phyloP scores from a whole-genome alignment of 139 green algal genomes.

The Auxenochlorella pyrenoidosa region DNA sequence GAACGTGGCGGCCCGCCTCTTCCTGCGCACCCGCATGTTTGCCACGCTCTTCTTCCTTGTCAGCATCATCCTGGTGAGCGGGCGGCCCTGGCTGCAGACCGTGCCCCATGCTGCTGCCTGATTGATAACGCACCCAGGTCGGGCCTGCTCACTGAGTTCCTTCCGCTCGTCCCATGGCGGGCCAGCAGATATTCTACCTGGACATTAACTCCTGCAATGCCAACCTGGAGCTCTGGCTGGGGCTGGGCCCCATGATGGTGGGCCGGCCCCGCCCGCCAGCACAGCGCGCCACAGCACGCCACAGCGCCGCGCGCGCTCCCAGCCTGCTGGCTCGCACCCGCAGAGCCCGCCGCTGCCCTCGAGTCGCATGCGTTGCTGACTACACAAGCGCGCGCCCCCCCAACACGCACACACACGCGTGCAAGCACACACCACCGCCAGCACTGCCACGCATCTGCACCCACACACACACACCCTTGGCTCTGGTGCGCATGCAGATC shows the following conservation, averaged over 20 bases:
- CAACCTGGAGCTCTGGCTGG: conserved; percentile 11
- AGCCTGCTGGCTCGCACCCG: too few species aligned
- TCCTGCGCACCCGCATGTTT: conserved; percentile 4
- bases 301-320: too few species aligned
- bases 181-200: background rate
- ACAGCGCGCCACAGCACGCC: too few species aligned
- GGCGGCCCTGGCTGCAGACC: too few species aligned
- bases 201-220: conserved; percentile 2
- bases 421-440: background rate
- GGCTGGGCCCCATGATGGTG: background rate
- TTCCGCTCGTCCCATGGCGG: background rate
- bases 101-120: too few species aligned
- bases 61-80: background rate
- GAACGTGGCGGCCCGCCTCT: background rate
- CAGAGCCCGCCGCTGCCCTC: too few species aligned
- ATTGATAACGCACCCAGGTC: too few species aligned
- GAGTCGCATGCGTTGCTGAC: too few species aligned
- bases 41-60: background rate
- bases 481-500: background rate
- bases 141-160: too few species aligned
- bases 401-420: too few species aligned
- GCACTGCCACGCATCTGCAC: too few species aligned
- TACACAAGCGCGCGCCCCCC: too few species aligned
- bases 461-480: background rate
- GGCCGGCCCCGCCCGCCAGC: background rate